These are phyloP conservation scores for Letharia lupina DNA, from an alignment of 495 filamentous ascomycete genomes.

Conservation along the genomic window DNA sequence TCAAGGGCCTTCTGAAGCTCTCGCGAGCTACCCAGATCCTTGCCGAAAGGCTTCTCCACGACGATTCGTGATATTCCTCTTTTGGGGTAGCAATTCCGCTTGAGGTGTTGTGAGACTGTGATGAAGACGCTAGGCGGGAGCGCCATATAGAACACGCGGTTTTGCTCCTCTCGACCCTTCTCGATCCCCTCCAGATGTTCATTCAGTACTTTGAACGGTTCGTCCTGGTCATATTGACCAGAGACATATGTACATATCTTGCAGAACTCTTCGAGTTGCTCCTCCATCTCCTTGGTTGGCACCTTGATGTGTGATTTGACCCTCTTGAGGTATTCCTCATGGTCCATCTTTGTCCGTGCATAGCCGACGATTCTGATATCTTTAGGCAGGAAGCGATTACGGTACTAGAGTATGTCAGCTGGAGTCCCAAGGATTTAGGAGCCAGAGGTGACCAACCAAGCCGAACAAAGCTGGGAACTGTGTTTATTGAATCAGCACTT, in stretches of 20 bases:
- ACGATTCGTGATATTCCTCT: conserved; percentile 88
- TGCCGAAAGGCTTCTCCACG: conserved; percentile 99
- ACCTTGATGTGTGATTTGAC: conserved; percentile 99
- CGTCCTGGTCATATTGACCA: conserved; percentile 95
- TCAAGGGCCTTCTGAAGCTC: conserved; percentile 91
- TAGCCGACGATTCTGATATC: conserved; percentile 97
- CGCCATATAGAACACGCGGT: conserved; percentile 99
- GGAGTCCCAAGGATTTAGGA: neutral
- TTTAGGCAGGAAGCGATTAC: conserved; percentile 97
- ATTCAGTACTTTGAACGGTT: conserved; percentile 80
- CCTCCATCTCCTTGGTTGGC: conserved; percentile 93
- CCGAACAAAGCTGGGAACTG: conserved; percentile 98
- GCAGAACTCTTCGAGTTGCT: conserved; percentile 86
- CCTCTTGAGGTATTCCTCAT: conserved; percentile 83
- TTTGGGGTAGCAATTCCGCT: conserved; percentile 90
- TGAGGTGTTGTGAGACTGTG: conserved; percentile 91
- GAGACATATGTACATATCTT: conserved; percentile 83
- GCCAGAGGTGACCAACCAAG: conserved; percentile 58
- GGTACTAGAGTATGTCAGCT: conserved; percentile 55
- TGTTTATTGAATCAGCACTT: conserved; percentile 25
- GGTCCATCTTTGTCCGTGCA: conserved; percentile 99
- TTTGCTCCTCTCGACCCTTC: conserved; percentile 68
- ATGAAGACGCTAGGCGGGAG: conserved; percentile 97
- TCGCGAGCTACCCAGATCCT: conserved; percentile 88
- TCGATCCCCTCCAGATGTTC: conserved; percentile 88